Evolutionary conservation across 495 filamentous ascomycete genomes (phyloP), one percentile per base, ranked within the genome.

Genomic region (Parathielavia appendiculata): DNA sequence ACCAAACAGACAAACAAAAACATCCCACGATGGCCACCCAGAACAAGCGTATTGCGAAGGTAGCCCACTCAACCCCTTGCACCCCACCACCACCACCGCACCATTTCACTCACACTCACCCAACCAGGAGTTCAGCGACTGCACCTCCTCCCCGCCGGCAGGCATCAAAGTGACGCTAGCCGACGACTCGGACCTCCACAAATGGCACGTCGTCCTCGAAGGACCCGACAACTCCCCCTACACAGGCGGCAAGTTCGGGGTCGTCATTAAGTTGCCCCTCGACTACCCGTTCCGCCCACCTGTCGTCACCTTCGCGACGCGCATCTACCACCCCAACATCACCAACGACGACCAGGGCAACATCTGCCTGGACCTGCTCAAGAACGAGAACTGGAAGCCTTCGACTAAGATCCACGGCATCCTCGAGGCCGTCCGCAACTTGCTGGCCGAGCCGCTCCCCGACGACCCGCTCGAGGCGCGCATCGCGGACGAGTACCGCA

Each of bases 251-350:
- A 78, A 71, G 58, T 98, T 95, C 83, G 80, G 83, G 40, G 75
- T 98, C 19, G 78, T 85, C 48, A 76, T 97, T 57, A 79, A 71
- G 19, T 83, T 98, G 5, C 93, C 93, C 19, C 75, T 73, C 57
- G 88, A 93, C 61, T 98, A 97, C 77, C 93, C 93, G 11, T 98
- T 97, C 85, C 95, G 95, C 66, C 86, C 93, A 5, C 95, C 95
- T 0, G 79, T 77, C 36, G 81, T 98, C 61, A 86, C 77, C 64
- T 98, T 97, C 83, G 80, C 82, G 51, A 98, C 93, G 40, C 96
- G 93, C 69, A 90, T 98, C 75, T 98, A 96, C 79, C 93, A 98
- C 79, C 95, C 95, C 14, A 98, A 98, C 75, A 85, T 98, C 46
- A 91, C 89, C 68, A 96, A 96, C 79, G 95, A 97, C 72, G 86